Conservation (phyloP, 2,329 filamentous ascomycete genomes). For the Xylariomycetidae sp. region DNA sequence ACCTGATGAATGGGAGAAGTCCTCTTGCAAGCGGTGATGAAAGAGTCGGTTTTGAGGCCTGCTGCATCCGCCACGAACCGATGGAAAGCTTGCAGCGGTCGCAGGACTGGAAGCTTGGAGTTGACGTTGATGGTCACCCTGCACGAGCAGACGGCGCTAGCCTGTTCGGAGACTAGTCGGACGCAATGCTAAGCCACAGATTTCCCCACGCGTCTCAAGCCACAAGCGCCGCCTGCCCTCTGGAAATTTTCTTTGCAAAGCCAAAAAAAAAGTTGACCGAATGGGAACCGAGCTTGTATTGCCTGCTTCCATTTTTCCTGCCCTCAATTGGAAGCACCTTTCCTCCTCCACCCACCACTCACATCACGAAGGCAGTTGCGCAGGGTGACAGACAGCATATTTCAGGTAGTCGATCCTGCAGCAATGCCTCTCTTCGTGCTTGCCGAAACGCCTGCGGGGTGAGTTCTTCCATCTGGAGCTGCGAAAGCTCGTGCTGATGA, state of each 20-base stretch:
- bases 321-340: constrained; percentile 6
- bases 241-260: constrained; percentile 16
- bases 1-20: constrained; percentile 11
- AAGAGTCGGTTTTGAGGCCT: constrained; percentile 13
- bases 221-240: constrained; percentile 11
- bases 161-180: background rate
- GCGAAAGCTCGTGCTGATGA: constrained; percentile 13
- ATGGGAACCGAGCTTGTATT: constrained; percentile 9
- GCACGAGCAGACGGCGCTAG: background rate
- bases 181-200: constrained; percentile 7
- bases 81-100: constrained; percentile 12
- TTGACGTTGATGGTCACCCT: constrained; percentile 2
- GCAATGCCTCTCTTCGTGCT: constrained; percentile 88
- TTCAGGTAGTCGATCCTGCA: constrained; percentile 24
- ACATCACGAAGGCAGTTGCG: constrained; percentile 21
- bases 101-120: constrained; percentile 1
- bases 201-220: constrained; percentile 9
- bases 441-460: constrained; percentile 83
- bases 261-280: constrained; percentile 10
- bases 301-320: constrained; percentile 7
- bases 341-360: constrained; percentile 9
- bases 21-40: no score
- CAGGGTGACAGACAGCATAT: constrained; percentile 12
- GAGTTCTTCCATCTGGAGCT: constrained; percentile 29
- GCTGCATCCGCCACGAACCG: constrained; percentile 13